Evolutionary conservation across 202 grass and related monocot species (phyloP).

Genomic region (Carex arenaria): DNA sequence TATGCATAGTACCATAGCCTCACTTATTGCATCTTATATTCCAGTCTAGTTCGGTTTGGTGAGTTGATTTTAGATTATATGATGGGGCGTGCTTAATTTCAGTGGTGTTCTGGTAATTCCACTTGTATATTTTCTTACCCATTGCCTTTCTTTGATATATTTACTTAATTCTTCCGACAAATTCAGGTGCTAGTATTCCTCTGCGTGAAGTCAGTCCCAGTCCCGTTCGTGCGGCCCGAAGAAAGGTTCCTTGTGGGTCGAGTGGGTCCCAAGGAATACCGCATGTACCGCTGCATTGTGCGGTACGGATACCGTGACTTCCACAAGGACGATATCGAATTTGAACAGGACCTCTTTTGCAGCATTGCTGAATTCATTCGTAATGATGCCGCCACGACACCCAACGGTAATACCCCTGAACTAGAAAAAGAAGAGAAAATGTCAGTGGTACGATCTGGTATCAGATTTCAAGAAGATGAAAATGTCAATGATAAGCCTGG

Average conservation of each 20-base stretch:
- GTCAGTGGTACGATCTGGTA: slow-evolving; percentile 59
- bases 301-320: slow-evolving; percentile 87
- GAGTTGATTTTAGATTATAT: background rate
- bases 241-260: slow-evolving; percentile 82
- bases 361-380: slow-evolving; percentile 95
- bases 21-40: background rate
- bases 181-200: slow-evolving; percentile 83
- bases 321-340: slow-evolving; percentile 86
- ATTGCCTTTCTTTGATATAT: background rate
- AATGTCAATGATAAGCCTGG: slow-evolving; percentile 22
- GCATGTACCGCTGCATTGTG: slow-evolving; percentile 88
- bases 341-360: slow-evolving; percentile 86
- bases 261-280: slow-evolving; percentile 81
- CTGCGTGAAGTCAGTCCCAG: slow-evolving; percentile 80
- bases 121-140: background rate
- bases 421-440: slow-evolving; percentile 59
- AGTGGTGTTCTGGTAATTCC: background rate
- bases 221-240: slow-evolving; percentile 58
- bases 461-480: slow-evolving; percentile 51
- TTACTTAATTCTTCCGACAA: background rate
- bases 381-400: slow-evolving; percentile 25
- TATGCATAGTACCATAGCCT: too few species aligned
- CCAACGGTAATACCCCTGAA: slow-evolving; percentile 3
- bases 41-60: background rate
- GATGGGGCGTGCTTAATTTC: background rate